Conservation (phyloP, 2,329 filamentous ascomycete species). For the Penicillium sp. region DNA sequence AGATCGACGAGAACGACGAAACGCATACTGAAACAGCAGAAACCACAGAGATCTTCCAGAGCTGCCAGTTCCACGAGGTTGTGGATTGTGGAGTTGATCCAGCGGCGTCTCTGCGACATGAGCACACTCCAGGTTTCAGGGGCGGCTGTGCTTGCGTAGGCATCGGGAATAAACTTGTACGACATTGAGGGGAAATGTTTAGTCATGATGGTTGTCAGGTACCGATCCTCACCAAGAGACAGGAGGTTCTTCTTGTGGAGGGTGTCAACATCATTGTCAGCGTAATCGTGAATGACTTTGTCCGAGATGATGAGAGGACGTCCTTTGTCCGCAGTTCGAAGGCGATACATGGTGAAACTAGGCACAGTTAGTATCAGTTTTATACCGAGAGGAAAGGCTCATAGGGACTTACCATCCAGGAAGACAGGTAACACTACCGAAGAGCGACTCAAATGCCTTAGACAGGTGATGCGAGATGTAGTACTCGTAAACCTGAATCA, state of each 20-base stretch:
- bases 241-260: constrained; percentile 93
- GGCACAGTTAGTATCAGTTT: constrained; percentile 38
- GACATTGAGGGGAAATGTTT: constrained; percentile 95
- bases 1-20: constrained; percentile 96
- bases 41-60: constrained; percentile 92
- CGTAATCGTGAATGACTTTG: constrained; percentile 82
- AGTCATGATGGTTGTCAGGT: constrained; percentile 94
- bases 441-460: constrained; percentile 96
- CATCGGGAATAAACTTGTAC: constrained; percentile 93
- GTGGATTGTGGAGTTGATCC: constrained; percentile 99
- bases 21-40: constrained; percentile 98
- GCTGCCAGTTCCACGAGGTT: constrained; percentile 89
- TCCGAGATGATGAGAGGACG: constrained; percentile 93
- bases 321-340: constrained; percentile 89
- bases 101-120: constrained; percentile 94
- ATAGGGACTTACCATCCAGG: constrained; percentile 81
- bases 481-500: constrained; percentile 99
- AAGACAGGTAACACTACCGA: constrained; percentile 97
- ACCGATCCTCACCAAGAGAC: constrained; percentile 94
- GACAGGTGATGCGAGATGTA: constrained; percentile 97
- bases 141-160: constrained; percentile 88
- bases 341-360: constrained; percentile 98
- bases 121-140: constrained; percentile 93
- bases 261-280: constrained; percentile 85
- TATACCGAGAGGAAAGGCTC: neutral